Conservation (phyloP, 768 basidiomycete species). For the Hypholoma sublateritium region DNA sequence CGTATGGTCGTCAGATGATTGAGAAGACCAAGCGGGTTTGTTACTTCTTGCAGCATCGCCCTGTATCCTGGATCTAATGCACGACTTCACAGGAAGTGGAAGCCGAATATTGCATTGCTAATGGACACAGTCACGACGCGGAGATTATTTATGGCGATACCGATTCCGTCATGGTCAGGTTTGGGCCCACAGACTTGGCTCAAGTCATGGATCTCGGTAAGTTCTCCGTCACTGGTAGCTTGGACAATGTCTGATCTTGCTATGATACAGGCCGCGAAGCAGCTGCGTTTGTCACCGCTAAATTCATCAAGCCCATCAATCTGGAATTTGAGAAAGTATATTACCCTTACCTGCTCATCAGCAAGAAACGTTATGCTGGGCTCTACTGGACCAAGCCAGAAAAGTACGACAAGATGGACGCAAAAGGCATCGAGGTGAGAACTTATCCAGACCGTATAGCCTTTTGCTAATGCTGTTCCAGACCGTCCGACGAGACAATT, state of each 20-base stretch:
- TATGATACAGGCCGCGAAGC: conserved; percentile 76
- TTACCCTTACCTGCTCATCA: conserved; percentile 96
- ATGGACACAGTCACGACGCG: conserved; percentile 85
- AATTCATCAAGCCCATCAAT: conserved; percentile 96
- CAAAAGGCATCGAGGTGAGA: conserved; percentile 96
- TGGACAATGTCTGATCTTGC: background rate
- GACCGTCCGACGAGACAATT: conserved; percentile 98
- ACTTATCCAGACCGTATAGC: background rate
- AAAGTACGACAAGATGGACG: conserved; percentile 99
- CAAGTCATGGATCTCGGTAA: conserved; percentile 89
- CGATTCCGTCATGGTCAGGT: conserved; percentile 98
- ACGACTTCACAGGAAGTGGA: conserved; percentile 71
- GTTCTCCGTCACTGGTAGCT: conserved; percentile 16
- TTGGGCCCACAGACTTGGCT: conserved; percentile 85
- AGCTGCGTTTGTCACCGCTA: conserved; percentile 84
- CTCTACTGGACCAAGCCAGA: conserved; percentile 96
- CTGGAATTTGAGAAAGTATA: conserved; percentile 99
- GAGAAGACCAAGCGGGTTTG: conserved; percentile 88
- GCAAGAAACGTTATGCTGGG: conserved; percentile 98
- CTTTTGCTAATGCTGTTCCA: conserved; percentile 27
- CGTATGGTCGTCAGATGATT: conserved; percentile 99
- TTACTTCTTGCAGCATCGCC: conserved; percentile 2
- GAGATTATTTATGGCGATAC: conserved; percentile 98
- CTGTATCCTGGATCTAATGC: background rate
- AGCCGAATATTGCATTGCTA: conserved; percentile 78